Base-by-base conservation (phyloP, 192 early-diverging fungal species). In the Coemansia sp. region DNA sequence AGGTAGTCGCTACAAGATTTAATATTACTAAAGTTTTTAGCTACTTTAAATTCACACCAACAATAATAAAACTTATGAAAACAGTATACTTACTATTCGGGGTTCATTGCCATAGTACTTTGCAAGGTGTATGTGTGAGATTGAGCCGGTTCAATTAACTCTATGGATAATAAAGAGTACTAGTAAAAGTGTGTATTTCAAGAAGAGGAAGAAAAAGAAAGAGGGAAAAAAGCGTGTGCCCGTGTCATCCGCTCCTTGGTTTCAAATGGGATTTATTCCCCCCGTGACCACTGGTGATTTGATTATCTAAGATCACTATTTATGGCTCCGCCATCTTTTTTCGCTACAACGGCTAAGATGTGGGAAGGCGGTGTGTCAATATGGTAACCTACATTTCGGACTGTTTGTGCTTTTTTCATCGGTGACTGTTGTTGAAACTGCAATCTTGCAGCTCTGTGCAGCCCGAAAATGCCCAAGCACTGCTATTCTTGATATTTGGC, bases 1-100 rank as follows among this genome's bases (percentile, higher is more conserved):
- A 97, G 86, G 75, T 98, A 98, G 65, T 98, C 96, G 88, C 94
- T 96, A 79, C 54, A 64, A 23, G 30, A 59, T 57, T 40, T 50
- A n/a, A 14, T 6, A 50, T 14, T 19, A 4, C 11, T 50, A 61
- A 17, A 25, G 7, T n/a, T n/a, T n/a, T n/a, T n/a, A n/a, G n/a
- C n/a, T n/a, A n/a, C n/a, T n/a, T n/a, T n/a, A n/a, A n/a, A n/a
- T n/a, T n/a, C n/a, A n/a, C n/a, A n/a, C n/a, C n/a, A n/a, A n/a
- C n/a, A n/a, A n/a, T n/a, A n/a, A n/a, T n/a, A n/a, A n/a, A n/a
- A n/a, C n/a, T n/a, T n/a, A n/a, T n/a, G 34, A 11, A 3, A 36
- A 36, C 7, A 11, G 17, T 2, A 14, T 31, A 62, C 73, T 75
- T 78, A 78, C 75, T 79, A 79, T 69, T 79, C 75, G 40, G 75